phyloP scores from a whole-genome alignment of 2,329 filamentous ascomycete species.

The Alternaria sp. region DNA sequence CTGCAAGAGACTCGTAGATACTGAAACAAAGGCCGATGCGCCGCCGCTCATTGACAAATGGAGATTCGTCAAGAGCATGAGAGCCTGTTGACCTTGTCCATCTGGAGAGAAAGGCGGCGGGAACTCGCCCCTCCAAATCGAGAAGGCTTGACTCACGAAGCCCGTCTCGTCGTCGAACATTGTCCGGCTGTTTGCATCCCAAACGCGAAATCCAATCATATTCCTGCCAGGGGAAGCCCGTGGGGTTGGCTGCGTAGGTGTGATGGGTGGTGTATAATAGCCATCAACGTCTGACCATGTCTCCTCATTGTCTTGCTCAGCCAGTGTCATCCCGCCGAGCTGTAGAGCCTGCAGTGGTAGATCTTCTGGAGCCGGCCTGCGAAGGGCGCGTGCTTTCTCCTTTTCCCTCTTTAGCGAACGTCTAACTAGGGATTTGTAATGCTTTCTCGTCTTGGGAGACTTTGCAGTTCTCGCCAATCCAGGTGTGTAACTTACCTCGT shows the following conservation, averaged over 20 bases:
- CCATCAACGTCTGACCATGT: background rate
- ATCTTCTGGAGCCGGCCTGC: background rate
- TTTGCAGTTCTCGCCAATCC: constrained; percentile 6
- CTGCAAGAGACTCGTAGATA: constrained; percentile 10
- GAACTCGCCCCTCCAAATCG: constrained; percentile 1
- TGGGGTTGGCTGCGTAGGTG: background rate
- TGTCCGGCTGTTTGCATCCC: constrained; percentile 5
- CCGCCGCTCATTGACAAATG: constrained; percentile 11
- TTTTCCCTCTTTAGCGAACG: background rate
- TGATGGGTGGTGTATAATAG: background rate
- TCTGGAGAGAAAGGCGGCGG: constrained; percentile 7
- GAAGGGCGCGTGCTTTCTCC: background rate
- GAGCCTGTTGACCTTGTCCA: background rate
- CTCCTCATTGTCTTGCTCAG: background rate
- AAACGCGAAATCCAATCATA: constrained; percentile 8
- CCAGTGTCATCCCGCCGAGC: background rate
- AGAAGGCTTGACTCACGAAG: constrained; percentile 8
- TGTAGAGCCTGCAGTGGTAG: accelerated
- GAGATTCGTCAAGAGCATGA: background rate
- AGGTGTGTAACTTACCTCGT: no score
- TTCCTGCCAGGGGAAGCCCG: background rate
- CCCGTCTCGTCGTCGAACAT: constrained; percentile 5
- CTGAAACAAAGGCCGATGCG: constrained; percentile 8
- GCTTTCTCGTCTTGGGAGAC: background rate
- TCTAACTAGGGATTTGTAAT: background rate